Percentiles rank a stretch among this genome's conserved stretches.
Evolutionary conservation across 371 early-diverging fungal species (phyloP).

Genomic region (Mortierella sp.): DNA sequence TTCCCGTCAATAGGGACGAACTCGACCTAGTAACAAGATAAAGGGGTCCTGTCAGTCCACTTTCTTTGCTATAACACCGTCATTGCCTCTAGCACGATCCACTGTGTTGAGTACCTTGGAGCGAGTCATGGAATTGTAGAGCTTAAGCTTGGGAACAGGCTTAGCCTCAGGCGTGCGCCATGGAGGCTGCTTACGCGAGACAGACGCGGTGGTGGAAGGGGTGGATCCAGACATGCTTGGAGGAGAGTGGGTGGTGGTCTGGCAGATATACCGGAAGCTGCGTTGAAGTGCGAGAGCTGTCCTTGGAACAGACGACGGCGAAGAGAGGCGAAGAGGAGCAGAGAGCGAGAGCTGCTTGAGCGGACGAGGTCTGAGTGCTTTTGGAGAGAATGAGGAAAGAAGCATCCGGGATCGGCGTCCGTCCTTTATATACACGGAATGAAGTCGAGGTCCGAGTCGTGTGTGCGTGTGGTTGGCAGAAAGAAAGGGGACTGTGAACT

Average conservation of each 20-base stretch:
- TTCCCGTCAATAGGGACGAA: conserved; percentile 87
- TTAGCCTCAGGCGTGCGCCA: conserved; percentile 48
- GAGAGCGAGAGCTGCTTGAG: conserved; percentile 1
- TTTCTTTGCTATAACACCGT: too few relatives aligned
- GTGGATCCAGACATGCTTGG: conserved; percentile 19
- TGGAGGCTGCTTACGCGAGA: conserved; percentile 50
- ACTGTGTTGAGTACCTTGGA: conserved; percentile 46
- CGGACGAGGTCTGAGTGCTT: conserved; percentile 4
- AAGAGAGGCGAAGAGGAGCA: not conserved
- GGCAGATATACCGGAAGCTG: not conserved
- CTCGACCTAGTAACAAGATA: conserved; percentile 68
- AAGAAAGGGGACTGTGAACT: too few relatives aligned
- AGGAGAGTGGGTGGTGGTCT: not conserved
- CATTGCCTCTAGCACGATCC: not conserved
- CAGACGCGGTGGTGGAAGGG: conserved; percentile 8
- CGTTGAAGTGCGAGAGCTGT: conserved; percentile 9
- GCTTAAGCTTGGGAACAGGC: conserved; percentile 57
- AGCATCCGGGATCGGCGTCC: conserved; percentile 3
- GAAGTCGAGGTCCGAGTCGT: too few relatives aligned
- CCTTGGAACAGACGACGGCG: not conserved
- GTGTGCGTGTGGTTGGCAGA: too few relatives aligned
- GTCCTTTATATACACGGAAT: too few relatives aligned
- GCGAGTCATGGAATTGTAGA: conserved; percentile 65
- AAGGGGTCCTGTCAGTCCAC: not conserved
- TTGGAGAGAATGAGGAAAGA: conserved; percentile 12